A percentile compares a stretch with the other conserved stretches of the same genome.
These are phyloP conservation scores for Mortierella sp. DNA, from an alignment of 371 early-diverging fungal species.

Conservation along the genomic window DNA sequence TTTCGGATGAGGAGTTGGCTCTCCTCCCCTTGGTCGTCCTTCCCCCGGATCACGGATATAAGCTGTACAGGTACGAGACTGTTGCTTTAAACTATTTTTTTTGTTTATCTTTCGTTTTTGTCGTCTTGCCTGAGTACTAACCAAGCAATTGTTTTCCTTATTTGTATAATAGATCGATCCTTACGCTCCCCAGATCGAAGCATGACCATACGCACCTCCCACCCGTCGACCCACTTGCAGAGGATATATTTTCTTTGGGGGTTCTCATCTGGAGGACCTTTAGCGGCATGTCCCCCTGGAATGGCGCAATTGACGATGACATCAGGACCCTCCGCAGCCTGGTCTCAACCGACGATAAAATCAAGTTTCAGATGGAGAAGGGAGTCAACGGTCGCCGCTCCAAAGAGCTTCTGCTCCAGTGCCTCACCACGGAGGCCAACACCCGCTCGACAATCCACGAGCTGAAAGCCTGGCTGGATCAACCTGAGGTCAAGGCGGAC, in stretches of 20 bases:
- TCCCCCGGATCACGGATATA: conserved; percentile 71
- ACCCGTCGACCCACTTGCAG: conserved; percentile 67
- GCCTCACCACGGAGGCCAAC: conserved; percentile 61
- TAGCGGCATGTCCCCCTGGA: conserved; percentile 73
- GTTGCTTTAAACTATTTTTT: not conserved
- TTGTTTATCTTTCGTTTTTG: too few relatives aligned
- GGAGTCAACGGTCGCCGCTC: conserved; percentile 65
- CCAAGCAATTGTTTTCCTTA: not conserved
- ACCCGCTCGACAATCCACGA: conserved; percentile 60
- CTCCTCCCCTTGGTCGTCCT: conserved; percentile 63
- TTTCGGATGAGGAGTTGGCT: conserved; percentile 62
- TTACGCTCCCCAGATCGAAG: conserved; percentile 69
- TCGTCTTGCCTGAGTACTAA: too few relatives aligned
- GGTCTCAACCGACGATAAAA: conserved; percentile 63
- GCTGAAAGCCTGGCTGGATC: conserved; percentile 61
- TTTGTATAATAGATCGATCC: conserved; percentile 56
- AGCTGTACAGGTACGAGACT: conserved; percentile 57
- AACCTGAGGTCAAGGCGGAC: conserved; percentile 21
- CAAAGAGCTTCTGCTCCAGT: conserved; percentile 60
- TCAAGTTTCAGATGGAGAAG: conserved; percentile 62
- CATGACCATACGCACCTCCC: conserved; percentile 61
- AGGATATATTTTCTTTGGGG: conserved; percentile 74
- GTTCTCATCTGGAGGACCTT: conserved; percentile 74
- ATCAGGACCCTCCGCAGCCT: conserved; percentile 67
- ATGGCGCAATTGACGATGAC: conserved; percentile 71